Conservation (phyloP, 257 asterid genomes). For the Nicotiana obtusifolia region DNA sequence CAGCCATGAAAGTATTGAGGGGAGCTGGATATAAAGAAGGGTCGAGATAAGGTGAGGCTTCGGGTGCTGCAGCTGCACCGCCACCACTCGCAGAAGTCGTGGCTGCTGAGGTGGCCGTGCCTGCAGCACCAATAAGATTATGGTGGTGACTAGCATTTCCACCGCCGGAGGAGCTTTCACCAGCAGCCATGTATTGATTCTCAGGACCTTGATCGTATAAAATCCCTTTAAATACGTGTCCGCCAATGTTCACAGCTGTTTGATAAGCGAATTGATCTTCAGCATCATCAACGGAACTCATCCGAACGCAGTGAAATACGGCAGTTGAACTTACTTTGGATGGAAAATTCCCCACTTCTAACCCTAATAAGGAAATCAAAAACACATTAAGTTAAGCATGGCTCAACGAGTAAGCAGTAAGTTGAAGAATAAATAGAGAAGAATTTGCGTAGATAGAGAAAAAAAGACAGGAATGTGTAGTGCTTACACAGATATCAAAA, state of each 20-base stretch:
- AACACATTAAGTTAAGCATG: neutral
- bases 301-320: slow-evolving; percentile 76
- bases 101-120: slow-evolving; percentile 29
- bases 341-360: slow-evolving; percentile 80
- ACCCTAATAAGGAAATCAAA: slow-evolving; percentile 44
- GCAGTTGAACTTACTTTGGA: slow-evolving; percentile 71
- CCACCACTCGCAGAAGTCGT: slow-evolving; percentile 24
- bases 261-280: slow-evolving; percentile 85
- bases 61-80: slow-evolving; percentile 11
- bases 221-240: slow-evolving; percentile 88
- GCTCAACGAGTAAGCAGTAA: neutral
- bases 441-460: slow-evolving; percentile 7
- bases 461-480: slow-evolving; percentile 11
- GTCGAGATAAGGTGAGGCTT: slow-evolving; percentile 44
- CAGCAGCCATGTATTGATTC: slow-evolving; percentile 54
- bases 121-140: slow-evolving; percentile 39
- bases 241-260: slow-evolving; percentile 83
- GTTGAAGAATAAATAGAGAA: neutral
- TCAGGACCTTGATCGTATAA: slow-evolving; percentile 88
- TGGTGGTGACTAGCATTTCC: slow-evolving; percentile 66
- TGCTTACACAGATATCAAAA: slow-evolving; percentile 18
- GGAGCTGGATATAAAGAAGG: slow-evolving; percentile 56
- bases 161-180: slow-evolving; percentile 71
- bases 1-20: slow-evolving; percentile 68
- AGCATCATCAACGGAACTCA: slow-evolving; percentile 63